Evolutionary conservation across 2,329 filamentous ascomycete genomes (phyloP), one percentile per base, ranked within the genome.

Genomic region (Endocalyx cinctus): DNA sequence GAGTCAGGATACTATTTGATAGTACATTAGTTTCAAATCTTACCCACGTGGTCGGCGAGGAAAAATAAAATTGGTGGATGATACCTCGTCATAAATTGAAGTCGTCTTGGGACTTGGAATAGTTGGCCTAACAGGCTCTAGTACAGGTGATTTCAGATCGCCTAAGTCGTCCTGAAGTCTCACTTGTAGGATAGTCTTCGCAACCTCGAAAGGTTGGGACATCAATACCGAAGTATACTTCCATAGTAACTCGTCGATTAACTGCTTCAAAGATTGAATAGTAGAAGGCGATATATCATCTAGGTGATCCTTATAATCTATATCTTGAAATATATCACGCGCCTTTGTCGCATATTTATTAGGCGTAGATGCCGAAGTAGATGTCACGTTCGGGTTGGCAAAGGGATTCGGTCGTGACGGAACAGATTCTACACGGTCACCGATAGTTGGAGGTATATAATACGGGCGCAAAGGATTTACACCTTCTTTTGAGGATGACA

Each of bases 171-270:
- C 73, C 49, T 80, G 75, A 42, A 60, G 64, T 45, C 72, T 78
- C 32, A 88, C 79, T 63, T 98, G 92, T 48, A 98, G 66, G 35
- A 97, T 77, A 11, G 83, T 92, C 72, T 96, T 97, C 54, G 90
- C 88, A 37, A 96, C 89, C 68, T 97, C 92, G 59, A 98, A 97
- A 11, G 92, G 92, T 63, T 98, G 92, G 34, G 87, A 84, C 57
- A 95, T 81, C 52, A 97, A 62, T 16, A 95, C 82, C 37, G 83
- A 87, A 11, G 82, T 84, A 64, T 98, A 98, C 57, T 92, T 90
- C 81, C 89, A 94, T 59, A 94, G 58, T 45, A 92, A 77, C 58
- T 89, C 82, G 56, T 97, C 88, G 29, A 95, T 55, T 40, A 94
- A 66, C 42, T 83, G 81, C 55, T 84, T 86, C 27, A 83, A 69